These are phyloP conservation scores for Boletus speciosus DNA, from an alignment of 768 basidiomycete species.

Conservation along the genomic window DNA sequence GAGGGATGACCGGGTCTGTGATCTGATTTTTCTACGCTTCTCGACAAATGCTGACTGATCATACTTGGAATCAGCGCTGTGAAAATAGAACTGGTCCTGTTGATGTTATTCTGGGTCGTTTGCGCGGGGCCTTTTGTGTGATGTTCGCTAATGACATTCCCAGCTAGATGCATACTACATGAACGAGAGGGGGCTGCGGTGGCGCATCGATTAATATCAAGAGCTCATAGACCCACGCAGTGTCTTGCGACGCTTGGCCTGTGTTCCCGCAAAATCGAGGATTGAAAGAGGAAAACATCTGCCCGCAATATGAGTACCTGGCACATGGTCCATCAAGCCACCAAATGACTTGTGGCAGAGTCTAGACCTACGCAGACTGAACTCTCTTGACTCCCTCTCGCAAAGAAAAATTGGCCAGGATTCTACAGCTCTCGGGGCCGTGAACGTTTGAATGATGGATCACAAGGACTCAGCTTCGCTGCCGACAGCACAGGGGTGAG, in stretches of 20 bases:
- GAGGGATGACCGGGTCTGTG: constrained; percentile 3
- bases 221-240: constrained; percentile 4
- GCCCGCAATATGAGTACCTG: constrained; percentile 4
- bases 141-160: neutral
- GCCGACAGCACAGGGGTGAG: constrained; percentile 1
- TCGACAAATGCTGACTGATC: constrained; percentile 6
- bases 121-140: neutral
- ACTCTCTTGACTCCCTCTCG: neutral
- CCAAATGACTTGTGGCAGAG: constrained; percentile 25
- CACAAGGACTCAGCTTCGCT: constrained; percentile 10
- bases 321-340: constrained; percentile 24
- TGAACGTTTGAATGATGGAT: constrained; percentile 7
- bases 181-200: constrained; percentile 14
- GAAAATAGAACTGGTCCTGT: neutral
- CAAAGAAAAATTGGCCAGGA: neutral
- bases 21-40: constrained; percentile 6
- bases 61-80: neutral
- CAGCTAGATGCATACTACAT: neutral
- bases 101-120: neutral
- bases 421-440: constrained; percentile 15
- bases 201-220: constrained; percentile 21
- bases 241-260: neutral
- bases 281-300: neutral
- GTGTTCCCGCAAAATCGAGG: neutral
- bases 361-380: constrained; percentile 1